Conservation (phyloP, 306 rosid species). For the Leucaena leucocephala region DNA sequence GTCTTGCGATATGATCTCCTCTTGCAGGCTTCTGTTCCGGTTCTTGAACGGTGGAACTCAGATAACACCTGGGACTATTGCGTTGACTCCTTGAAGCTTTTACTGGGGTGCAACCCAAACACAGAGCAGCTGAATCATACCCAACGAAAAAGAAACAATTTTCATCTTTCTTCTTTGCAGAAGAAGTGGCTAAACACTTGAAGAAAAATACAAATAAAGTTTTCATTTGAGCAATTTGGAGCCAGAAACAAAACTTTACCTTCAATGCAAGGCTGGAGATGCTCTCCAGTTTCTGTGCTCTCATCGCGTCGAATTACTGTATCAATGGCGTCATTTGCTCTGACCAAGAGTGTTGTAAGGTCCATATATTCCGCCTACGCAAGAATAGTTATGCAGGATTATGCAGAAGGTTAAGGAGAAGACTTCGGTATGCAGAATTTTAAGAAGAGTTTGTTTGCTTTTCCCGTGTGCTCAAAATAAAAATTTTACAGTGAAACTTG, state of each 20-base stretch:
- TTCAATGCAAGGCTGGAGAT: conserved; percentile 88
- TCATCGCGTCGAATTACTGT: conserved; percentile 68
- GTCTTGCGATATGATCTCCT: conserved; percentile 21
- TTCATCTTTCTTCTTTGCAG: neutral
- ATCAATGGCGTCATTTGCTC: conserved; percentile 70
- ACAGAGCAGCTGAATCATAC: conserved; percentile 66
- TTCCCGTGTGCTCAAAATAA: neutral
- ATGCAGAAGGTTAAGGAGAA: neutral
- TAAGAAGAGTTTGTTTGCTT: neutral
- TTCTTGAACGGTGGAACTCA: conserved; percentile 44
- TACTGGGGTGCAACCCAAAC: conserved; percentile 66
- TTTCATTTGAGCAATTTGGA: neutral
- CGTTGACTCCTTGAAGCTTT: conserved; percentile 73
- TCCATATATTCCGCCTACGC: conserved; percentile 74
- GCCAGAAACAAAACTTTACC: conserved; percentile 44
- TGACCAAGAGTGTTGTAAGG: conserved; percentile 62
- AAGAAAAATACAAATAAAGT: neutral
- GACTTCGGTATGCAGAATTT: neutral
- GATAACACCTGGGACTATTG: conserved; percentile 60
- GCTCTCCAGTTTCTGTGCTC: conserved; percentile 59
- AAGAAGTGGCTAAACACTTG: neutral
- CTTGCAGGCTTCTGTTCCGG: conserved; percentile 30
- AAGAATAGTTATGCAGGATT: conserved; percentile 15
- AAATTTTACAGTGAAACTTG: neutral
- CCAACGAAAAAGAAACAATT: neutral